Conservation (phyloP, 139 green algal species). For the Chloropicon primus region DNA sequence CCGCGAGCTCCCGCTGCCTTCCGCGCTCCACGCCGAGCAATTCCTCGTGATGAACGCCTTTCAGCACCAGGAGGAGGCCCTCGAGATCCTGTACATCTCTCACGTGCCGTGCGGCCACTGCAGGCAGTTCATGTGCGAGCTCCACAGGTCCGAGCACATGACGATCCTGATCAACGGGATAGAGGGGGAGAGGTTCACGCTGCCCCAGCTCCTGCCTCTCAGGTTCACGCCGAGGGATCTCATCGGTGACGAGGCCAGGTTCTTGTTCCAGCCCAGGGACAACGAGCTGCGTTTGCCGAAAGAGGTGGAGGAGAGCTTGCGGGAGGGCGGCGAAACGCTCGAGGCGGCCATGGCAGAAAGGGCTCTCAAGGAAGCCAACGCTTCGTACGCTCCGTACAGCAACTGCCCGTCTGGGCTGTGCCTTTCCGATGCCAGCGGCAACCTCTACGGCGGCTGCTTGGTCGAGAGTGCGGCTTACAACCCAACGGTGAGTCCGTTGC, state of each 20-base stretch:
- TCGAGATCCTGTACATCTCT: slow-evolving; percentile 47
- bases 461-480: slow-evolving; percentile 76
- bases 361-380: slow-evolving; percentile 22
- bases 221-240: not conserved
- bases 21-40: slow-evolving; percentile 75
- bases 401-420: slow-evolving; percentile 50
- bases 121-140: slow-evolving; percentile 66
- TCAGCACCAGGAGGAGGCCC: slow-evolving; percentile 14
- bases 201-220: not conserved
- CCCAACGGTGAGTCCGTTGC: slow-evolving; percentile 47
- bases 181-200: not conserved
- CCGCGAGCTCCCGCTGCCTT: slow-evolving; percentile 43
- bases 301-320: not conserved
- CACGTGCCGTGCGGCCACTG: slow-evolving; percentile 76
- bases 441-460: slow-evolving; percentile 47
- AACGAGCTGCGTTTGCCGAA: not conserved
- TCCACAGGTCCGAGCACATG: slow-evolving; percentile 17
- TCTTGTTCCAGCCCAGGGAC: not conserved
- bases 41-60: slow-evolving; percentile 60
- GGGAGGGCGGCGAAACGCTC: not conserved
- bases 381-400: slow-evolving; percentile 65
- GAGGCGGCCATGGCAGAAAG: slow-evolving; percentile 4
- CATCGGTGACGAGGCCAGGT: not conserved
- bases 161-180: not conserved
- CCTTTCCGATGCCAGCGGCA: slow-evolving; percentile 29